Conservation (phyloP, 2,329 filamentous ascomycete genomes). For the Colletotrichum cordylinicola region DNA sequence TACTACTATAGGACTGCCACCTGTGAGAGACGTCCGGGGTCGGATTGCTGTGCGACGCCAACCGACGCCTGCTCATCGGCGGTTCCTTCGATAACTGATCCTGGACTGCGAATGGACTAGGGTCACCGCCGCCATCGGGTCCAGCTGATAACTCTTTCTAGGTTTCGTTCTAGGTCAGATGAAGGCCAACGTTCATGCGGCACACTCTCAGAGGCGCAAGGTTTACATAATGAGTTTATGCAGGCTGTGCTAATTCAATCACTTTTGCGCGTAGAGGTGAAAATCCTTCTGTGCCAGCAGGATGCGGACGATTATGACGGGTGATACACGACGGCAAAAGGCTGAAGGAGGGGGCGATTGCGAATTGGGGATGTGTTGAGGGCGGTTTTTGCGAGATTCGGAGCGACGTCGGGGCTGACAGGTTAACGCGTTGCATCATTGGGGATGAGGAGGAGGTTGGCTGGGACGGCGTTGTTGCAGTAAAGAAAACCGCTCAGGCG, state of each 20-base stretch:
- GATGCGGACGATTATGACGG: neutral
- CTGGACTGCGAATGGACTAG: neutral
- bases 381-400: slow-evolving; percentile 18
- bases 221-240: slow-evolving; percentile 15
- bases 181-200: slow-evolving; percentile 11
- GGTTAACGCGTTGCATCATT: neutral
- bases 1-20: neutral
- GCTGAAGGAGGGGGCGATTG: neutral
- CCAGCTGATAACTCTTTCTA: slow-evolving; percentile 1
- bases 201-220: neutral
- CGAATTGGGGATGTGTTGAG: neutral
- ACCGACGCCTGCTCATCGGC: neutral
- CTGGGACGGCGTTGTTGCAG: neutral
- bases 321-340: slow-evolving; percentile 4
- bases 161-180: slow-evolving; percentile 19
- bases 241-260: neutral
- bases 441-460: neutral
- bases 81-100: neutral
- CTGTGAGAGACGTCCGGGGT: neutral
- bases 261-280: neutral
- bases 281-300: neutral
- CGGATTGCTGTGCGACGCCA: neutral
- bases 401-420: slow-evolving; percentile 18
- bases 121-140: slow-evolving; percentile 8
- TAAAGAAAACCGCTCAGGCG: neutral